Base-by-base conservation (phyloP, 2,329 filamentous ascomycete genomes). In the Colletotrichum phormii region DNA sequence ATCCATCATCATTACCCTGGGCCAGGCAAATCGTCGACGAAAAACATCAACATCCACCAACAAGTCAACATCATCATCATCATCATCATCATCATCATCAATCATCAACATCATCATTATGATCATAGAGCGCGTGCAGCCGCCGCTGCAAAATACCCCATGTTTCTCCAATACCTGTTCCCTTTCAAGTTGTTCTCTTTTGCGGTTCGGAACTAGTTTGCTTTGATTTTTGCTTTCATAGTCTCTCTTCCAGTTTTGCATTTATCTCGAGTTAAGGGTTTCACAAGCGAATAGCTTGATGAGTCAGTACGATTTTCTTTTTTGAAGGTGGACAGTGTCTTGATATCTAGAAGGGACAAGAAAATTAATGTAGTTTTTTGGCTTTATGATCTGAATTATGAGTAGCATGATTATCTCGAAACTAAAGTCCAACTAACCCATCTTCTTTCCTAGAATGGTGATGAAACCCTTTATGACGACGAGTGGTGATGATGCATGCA, bases 71-170 rank as follows among this genome's bases (percentile, higher is more conserved):
- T 26, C 24, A 33, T 18, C n/a, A 46, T n/a, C 59, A 58, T 33
- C 54, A 18, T 35, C 54, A 54, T 58, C 53, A 15, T 57, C 31
- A 12, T 5, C 49, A 53, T 9, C 54, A 31, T 57, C 31, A n/a
- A 62, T 42, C 18, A 37, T 37, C 35, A 31, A 42, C 4, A 55
- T 12, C 18, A 24, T 33, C 15, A 24, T 31, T 33, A 35, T n/a
- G 18, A 49, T 24, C 60, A 59, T 70, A 70, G 68, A 71, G 63
- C 63, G 57, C 26, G 31, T 71, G 67, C 63, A 60, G 63, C 67
- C 67, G 57, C 67, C 66, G 67, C 55, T 54, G 67, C 67, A 65
- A 15, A 54, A 26, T 22, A 54, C 24, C 51, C 51, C 22, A 54
- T 59, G 6, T 59, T 59, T 15, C 6, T 5, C 22, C 13, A 12